Evolutionary conservation across 1,284 basidiomycete species (phyloP).

Genomic region (Rugosomyces carneus): DNA sequence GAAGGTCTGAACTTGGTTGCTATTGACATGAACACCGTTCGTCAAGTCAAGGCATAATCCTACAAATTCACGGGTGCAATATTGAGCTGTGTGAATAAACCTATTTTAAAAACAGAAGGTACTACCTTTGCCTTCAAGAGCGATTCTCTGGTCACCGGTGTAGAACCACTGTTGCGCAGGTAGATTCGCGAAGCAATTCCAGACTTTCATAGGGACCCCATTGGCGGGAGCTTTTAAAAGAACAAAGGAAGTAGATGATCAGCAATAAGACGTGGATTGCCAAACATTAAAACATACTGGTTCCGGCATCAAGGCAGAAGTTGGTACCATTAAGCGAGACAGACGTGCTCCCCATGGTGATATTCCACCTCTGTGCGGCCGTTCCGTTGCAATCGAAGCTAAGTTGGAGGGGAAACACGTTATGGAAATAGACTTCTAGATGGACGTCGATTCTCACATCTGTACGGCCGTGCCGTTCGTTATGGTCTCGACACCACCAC

Average conservation of each 20-base stretch:
- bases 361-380: constrained; percentile 1
- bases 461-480: constrained; percentile 22
- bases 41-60: constrained; percentile 16
- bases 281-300: constrained; percentile 11
- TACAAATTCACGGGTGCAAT: constrained; percentile 2
- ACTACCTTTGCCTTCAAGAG: constrained; percentile 13
- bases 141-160: constrained; percentile 14
- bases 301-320: constrained; percentile 12
- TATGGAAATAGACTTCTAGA: too few species aligned
- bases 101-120: constrained; percentile 6
- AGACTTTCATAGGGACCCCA: constrained; percentile 16
- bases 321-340: constrained; percentile 1
- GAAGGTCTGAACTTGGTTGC: constrained; percentile 15
- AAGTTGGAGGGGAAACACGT: too few species aligned
- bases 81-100: neutral
- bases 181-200: constrained; percentile 15
- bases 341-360: neutral
- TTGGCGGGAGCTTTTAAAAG: constrained; percentile 1
- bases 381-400: constrained; percentile 7
- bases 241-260: neutral
- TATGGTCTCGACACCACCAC: constrained; percentile 17
- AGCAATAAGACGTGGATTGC: neutral
- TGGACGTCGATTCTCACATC: constrained; percentile 16
- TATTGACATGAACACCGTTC: constrained; percentile 9
- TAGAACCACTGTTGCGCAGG: constrained; percentile 14